Base-by-base conservation (phyloP, 2,329 filamentous ascomycete species). In the Aspergillus sp. region DNA sequence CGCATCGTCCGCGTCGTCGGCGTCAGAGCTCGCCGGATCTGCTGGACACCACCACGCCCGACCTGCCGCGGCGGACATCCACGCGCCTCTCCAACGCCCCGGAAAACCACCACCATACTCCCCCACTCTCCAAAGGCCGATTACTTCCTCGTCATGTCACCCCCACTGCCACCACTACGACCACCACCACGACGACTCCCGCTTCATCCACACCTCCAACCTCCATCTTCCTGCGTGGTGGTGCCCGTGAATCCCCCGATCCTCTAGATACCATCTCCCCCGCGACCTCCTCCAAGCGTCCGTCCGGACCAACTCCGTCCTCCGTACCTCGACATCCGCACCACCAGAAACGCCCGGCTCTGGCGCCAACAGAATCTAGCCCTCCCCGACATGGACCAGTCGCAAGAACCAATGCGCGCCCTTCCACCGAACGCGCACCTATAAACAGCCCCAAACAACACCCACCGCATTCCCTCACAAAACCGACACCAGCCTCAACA, bases 11-110 rank as follows among this genome's bases (percentile, higher is more conserved):
- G 14, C 40, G 52, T 48, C 58, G 51, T 48, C 62, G 64, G 49
- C 65, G 65, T 53, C 61, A 58, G 49, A 71, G 67, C 53, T 70
- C 66, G 11, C 67, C 66, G 14, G 68, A 68, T 50, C 63, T 65
- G 13, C 60, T 69, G 13, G 65, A 70, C 45, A 64, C 61, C 13
- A 67, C 64, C 32, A 62, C 56, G 13, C 41, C 54, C 20, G 20
- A 45, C 8, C 38, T 20, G 16, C 58, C 61, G 9, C 60, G 58
- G 26, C 55, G 51, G 45, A 49, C 54, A 38, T 58, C 57, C 20
- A 46, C 53, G 46, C 58, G 57, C 45, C 52, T 44, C 51, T 45
- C 26, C 30, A 20, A 7, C 45, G 16, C 19, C 45, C 49, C 52
- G 43, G 45, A 54, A 49, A 16, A 43, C 20, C 35, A 24, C 14